Conservation (phyloP, 225 moss, liverwort and hornwort genomes). For the Polytrichum formosum region DNA sequence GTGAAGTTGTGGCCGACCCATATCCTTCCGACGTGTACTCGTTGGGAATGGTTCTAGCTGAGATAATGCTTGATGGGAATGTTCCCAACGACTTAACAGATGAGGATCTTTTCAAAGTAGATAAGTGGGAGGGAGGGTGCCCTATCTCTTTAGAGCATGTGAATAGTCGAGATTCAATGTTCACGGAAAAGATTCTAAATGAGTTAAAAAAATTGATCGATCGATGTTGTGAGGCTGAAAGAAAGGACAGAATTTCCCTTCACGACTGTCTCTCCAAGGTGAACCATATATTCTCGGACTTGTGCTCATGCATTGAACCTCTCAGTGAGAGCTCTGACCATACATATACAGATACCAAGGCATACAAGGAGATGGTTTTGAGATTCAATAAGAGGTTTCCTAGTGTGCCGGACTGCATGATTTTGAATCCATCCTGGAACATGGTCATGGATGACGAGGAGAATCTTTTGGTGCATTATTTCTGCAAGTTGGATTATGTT, state of each 20-base stretch:
- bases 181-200: no score
- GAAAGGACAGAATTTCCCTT: slow-evolving; percentile 9
- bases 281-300: slow-evolving; percentile 6
- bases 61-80: slow-evolving; percentile 13
- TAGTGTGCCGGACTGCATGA: slow-evolving; percentile 1
- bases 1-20: slow-evolving; percentile 5
- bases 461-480: slow-evolving; percentile 22
- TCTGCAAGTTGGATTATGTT: slow-evolving; percentile 23
- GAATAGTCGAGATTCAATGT: background rate
- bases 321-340: background rate
- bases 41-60: slow-evolving; percentile 20
- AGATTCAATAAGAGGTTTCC: slow-evolving; percentile 12
- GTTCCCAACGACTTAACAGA: slow-evolving; percentile 1
- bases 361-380: background rate
- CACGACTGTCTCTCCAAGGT: slow-evolving; percentile 8
- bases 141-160: slow-evolving; percentile 3
- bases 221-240: background rate
- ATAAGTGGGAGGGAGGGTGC: background rate
- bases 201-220: no score
- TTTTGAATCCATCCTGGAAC: slow-evolving; percentile 17
- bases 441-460: slow-evolving; percentile 23
- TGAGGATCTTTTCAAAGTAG: background rate
- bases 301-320: background rate
- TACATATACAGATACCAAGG: background rate
- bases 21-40: slow-evolving; percentile 17